Percentiles rank a stretch among this genome's conserved stretches.
These are phyloP conservation scores for Chrysochromulina tobinii DNA, from an alignment of 78 protist species.

Conservation along the genomic window DNA sequence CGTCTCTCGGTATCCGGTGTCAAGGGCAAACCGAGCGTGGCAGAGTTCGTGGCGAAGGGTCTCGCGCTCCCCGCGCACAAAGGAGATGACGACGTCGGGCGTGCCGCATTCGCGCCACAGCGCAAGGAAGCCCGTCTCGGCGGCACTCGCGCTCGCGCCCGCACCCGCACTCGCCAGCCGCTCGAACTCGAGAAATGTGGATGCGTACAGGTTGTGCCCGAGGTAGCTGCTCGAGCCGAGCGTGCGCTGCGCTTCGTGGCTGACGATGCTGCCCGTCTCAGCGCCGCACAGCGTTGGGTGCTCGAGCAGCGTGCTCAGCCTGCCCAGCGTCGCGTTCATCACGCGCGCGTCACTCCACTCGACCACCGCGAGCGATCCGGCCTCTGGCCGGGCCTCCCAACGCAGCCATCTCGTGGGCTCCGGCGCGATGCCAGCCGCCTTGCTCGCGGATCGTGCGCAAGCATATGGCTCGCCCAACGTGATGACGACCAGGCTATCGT, in stretches of 20 bases:
- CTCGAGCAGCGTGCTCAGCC: not conserved
- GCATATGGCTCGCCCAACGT: not conserved
- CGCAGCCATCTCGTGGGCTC: not conserved
- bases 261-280: not conserved
- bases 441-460: not conserved
- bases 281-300: not conserved
- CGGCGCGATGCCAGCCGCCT: not conserved
- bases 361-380: not conserved
- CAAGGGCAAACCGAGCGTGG: slow-evolving; percentile 14
- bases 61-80: not conserved
- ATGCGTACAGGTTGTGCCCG: not conserved
- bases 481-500: not conserved
- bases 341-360: not conserved
- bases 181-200: not conserved
- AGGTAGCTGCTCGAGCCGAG: not conserved
- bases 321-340: not conserved
- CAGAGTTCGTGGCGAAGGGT: not conserved
- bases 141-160: not conserved
- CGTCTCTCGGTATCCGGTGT: not conserved
- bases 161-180: too few species aligned
- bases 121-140: not conserved
- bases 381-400: not conserved
- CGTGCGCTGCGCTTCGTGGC: not conserved
- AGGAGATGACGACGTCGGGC: not conserved
- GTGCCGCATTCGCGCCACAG: not conserved